These are phyloP conservation scores for Suillus paluster DNA, from an alignment of 768 basidiomycete genomes.

Conservation along the genomic window DNA sequence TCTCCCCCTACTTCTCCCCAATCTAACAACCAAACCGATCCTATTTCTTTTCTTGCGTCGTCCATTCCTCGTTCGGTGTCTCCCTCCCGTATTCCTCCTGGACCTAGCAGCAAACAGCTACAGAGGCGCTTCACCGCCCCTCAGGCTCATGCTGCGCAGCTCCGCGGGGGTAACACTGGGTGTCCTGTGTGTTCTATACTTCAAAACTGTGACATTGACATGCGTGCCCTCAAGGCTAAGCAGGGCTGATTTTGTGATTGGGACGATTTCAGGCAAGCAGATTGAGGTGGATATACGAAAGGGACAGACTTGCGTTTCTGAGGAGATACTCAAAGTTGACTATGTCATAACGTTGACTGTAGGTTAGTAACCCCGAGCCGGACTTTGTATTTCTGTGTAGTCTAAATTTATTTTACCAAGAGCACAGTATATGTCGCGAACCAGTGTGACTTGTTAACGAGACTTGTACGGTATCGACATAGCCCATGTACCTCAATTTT, in stretches of 20 bases:
- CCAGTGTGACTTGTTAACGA: neutral
- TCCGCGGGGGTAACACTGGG: neutral
- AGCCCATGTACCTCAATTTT: neutral
- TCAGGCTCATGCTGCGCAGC: neutral
- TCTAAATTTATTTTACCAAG: neutral
- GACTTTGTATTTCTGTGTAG: neutral
- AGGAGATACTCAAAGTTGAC: neutral
- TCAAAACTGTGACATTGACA: neutral
- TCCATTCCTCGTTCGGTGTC: neutral
- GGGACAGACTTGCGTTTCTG: neutral
- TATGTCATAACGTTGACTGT: neutral
- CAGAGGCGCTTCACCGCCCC: neutral
- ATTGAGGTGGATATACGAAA: neutral
- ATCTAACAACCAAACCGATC: no score
- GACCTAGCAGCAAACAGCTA: neutral
- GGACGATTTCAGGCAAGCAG: neutral
- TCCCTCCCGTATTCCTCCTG: neutral
- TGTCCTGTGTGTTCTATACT: constrained; percentile 6
- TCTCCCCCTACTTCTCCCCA: neutral
- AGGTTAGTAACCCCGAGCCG: neutral
- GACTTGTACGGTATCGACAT: neutral
- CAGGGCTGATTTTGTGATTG: neutral
- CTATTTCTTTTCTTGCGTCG: no score
- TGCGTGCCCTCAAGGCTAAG: neutral
- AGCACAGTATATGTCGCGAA: neutral